phyloP scores from a whole-genome alignment of 2,329 filamentous ascomycete species.

The Paramyrothecium sp. region DNA sequence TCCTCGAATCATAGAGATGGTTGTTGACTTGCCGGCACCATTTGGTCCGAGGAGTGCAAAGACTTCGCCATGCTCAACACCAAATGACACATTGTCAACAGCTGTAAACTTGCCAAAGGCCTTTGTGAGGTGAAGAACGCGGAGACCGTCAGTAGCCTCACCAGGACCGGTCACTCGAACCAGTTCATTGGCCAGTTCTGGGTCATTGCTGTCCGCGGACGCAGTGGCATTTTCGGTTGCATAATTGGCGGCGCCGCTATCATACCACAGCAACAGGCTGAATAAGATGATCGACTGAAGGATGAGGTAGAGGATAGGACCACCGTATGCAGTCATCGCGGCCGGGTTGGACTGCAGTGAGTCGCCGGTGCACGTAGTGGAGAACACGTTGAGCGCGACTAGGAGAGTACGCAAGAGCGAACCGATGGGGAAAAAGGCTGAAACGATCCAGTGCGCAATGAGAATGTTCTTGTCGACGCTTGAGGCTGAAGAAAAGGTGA shows the following conservation, averaged over 20 bases:
- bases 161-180: conserved; percentile 23
- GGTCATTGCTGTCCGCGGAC: conserved; percentile 16
- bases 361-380: conserved; percentile 65
- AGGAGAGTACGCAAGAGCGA: conserved; percentile 69
- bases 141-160: conserved; percentile 45
- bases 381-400: conserved; percentile 75
- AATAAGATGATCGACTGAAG: conserved; percentile 69
- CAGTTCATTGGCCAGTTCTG: conserved; percentile 20
- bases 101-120: conserved; percentile 62
- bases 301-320: conserved; percentile 76
- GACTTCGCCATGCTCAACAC: conserved; percentile 65
- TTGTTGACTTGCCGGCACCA: conserved; percentile 81
- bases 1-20: conserved; percentile 85
- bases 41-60: conserved; percentile 77
- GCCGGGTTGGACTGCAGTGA: conserved; percentile 58
- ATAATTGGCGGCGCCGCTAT: conserved; percentile 53
- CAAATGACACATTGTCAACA: conserved; percentile 71
- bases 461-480: conserved; percentile 65
- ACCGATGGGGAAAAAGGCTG: conserved; percentile 45
- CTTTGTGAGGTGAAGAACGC: conserved; percentile 68
- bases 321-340: conserved; percentile 65
- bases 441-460: conserved; percentile 70
- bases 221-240: conserved; percentile 11
- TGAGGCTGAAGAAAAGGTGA: conserved; percentile 70
- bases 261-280: conserved; percentile 69